These are phyloP conservation scores for Cerrena zonata DNA, from an alignment of 1,284 basidiomycete species.

Conservation along the genomic window DNA sequence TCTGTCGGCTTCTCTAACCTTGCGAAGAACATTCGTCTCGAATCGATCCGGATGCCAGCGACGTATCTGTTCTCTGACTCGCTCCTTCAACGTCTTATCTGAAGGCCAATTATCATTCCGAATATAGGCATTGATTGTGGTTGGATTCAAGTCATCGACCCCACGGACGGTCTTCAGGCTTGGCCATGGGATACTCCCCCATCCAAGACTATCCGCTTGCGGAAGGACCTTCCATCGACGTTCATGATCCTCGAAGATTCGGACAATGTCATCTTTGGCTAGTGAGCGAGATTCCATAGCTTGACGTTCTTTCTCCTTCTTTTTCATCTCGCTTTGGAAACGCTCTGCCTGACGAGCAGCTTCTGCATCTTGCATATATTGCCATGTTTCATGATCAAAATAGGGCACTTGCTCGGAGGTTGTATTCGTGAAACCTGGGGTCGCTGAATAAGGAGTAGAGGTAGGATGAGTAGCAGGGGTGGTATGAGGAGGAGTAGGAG, in stretches of 20 bases:
- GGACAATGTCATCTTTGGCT: constrained; percentile 47
- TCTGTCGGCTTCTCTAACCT: constrained; percentile 39
- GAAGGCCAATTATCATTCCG: constrained; percentile 46
- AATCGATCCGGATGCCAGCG: constrained; percentile 42
- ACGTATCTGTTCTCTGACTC: constrained; percentile 54
- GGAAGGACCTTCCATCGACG: constrained; percentile 49
- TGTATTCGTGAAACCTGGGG: constrained; percentile 18
- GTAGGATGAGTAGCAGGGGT: constrained; percentile 7
- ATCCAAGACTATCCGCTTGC: constrained; percentile 31
- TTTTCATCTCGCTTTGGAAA: constrained; percentile 55
- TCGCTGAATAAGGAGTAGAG: constrained; percentile 15
- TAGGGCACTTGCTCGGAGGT: too few species aligned
- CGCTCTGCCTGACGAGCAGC: constrained; percentile 52
- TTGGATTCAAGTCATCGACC: constrained; percentile 54
- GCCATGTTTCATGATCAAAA: constrained; percentile 9
- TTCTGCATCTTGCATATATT: constrained; percentile 44
- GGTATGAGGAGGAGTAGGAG: constrained; percentile 9
- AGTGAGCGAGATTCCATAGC: constrained; percentile 40
- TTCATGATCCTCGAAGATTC: constrained; percentile 52
- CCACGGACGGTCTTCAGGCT: constrained; percentile 47
- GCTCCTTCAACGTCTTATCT: constrained; percentile 48
- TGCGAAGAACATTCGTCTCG: constrained; percentile 37
- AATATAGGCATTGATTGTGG: constrained; percentile 54
- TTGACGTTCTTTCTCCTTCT: constrained; percentile 30
- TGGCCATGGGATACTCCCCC: constrained; percentile 70